Evolutionary conservation across 208 protist species (phyloP), one percentile per base, ranked within the genome.

Genomic region (Acanthamoeba rhysodes): DNA sequence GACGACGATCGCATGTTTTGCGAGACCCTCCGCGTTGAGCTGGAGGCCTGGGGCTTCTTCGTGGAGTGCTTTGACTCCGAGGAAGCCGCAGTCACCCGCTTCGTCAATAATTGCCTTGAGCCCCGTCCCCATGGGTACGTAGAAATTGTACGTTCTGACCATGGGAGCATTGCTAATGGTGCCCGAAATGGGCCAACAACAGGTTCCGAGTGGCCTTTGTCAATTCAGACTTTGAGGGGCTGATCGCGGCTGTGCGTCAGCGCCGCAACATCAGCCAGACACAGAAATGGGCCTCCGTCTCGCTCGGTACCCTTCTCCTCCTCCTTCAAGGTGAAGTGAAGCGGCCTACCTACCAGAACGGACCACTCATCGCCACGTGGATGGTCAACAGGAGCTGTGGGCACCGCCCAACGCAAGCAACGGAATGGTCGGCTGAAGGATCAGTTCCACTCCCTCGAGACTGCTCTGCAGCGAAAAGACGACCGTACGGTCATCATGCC

Each of bases 1-100:
- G 80, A 88, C 27, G 50, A 88, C n/a, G 80, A 88, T 37, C 80
- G 80, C n/a, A 45, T 88, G n/a, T 88, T 88, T 29, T 88, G 80
- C 80, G 80, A 88, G 22, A 88, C 80, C 24, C 53, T 88, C 10
- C 80, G 80, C 27, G 80, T 88, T 48, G 80, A 88, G 80, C 80
- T 88, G n/a, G 80, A 88, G 53, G 45, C 80, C 27, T 88, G 80
- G 80, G 80, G 80, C 80, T 88, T 88, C 53, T 14, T 32, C 29
- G 80, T 88, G 24, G 80, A 88, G 22, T 88, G 80, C 50, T 88
- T 88, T 29, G n/a, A 88, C 14, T 32, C 80, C 9, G 80, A 88
- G 50, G 80, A 88, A 10, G 80, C 80, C 27, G 80, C 80, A 1
- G 14, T 88, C 27, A 55, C 24, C 50, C 45, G 80, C 22, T 88